These are phyloP conservation scores for Sporopachydermia lactativora DNA, from an alignment of 805 yeast genomes.

Conservation along the genomic window DNA sequence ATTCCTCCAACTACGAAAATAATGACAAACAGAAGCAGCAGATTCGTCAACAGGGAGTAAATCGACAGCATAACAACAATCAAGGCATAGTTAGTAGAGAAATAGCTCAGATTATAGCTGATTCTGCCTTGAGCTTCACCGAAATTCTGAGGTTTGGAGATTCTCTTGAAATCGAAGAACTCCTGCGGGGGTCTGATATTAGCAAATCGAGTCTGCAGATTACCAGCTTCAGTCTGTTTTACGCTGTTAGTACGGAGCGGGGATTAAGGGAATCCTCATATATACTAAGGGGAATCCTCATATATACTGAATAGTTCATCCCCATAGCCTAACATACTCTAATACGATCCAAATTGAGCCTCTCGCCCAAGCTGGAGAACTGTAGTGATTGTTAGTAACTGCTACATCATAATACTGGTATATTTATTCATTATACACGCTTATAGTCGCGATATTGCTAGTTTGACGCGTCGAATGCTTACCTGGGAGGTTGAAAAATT, in stretches of 20 bases:
- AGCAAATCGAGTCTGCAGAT: slow-evolving; percentile 50
- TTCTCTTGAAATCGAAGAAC: slow-evolving; percentile 79
- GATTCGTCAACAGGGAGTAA: slow-evolving; percentile 80
- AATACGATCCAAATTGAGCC: slow-evolving; percentile 34
- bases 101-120: slow-evolving; percentile 73
- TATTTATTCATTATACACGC: too few species aligned
- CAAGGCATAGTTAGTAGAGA: slow-evolving; percentile 71
- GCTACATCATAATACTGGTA: too few species aligned
- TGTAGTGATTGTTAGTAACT: too few species aligned
- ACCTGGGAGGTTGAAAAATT: neutral
- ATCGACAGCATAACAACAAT: slow-evolving; percentile 60
- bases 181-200: slow-evolving; percentile 83
- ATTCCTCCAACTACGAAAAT: slow-evolving; percentile 57
- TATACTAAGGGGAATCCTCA: slow-evolving; percentile 1
- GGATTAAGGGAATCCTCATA: neutral
- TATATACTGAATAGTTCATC: slow-evolving; percentile 3
- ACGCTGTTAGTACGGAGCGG: slow-evolving; percentile 4
- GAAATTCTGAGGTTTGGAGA: slow-evolving; percentile 83
- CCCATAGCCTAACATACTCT: slow-evolving; percentile 18
- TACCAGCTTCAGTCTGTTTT: slow-evolving; percentile 27
- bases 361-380: slow-evolving; percentile 31
- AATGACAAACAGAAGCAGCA: slow-evolving; percentile 72
- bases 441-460: slow-evolving; percentile 11
- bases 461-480: neutral
- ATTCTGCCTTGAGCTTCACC: slow-evolving; percentile 85